These are phyloP conservation scores for slime mould (Dictyostelium discoideum) DNA, from an alignment of 78 protist genomes.

Conservation along the genomic window DNA sequence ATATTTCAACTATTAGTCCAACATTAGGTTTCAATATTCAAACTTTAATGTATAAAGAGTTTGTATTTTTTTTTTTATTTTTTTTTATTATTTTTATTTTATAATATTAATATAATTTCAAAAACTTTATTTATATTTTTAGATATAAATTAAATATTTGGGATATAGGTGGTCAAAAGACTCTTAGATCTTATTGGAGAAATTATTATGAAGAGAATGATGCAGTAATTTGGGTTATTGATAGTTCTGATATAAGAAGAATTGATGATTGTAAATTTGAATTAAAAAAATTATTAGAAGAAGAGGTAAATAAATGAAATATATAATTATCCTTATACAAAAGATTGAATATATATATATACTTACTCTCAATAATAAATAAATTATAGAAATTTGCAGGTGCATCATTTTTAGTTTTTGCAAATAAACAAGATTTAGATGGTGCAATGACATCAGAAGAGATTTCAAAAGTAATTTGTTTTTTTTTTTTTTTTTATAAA, in stretches of 20 bases:
- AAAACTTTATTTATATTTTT: neutral
- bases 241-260: slow-evolving; percentile 94
- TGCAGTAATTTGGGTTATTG: slow-evolving; percentile 99
- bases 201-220: slow-evolving; percentile 98
- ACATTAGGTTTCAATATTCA: slow-evolving; percentile 99
- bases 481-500: too few relatives aligned
- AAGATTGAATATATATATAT: neutral
- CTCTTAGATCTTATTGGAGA: slow-evolving; percentile 99
- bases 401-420: slow-evolving; percentile 97
- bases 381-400: slow-evolving; percentile 93
- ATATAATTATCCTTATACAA: neutral
- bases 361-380: neutral
- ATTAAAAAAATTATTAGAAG: slow-evolving; percentile 86
- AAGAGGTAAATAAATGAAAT: slow-evolving; percentile 82
- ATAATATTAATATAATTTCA: neutral
- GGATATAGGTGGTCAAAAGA: slow-evolving; percentile 99
- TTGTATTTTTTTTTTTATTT: neutral
- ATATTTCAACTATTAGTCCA: slow-evolving; percentile 92
- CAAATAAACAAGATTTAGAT: slow-evolving; percentile 98
- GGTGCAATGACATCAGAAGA: slow-evolving; percentile 90
- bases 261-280: slow-evolving; percentile 91
- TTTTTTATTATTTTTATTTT: too few relatives aligned
- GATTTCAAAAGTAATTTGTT: slow-evolving; percentile 60
- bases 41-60: slow-evolving; percentile 89
- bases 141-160: slow-evolving; percentile 97